Percentiles rank a stretch among this genome's conserved stretches.
phyloP scores from a whole-genome alignment of 495 filamentous ascomycete species.

The Aspergillus mulundensis region DNA sequence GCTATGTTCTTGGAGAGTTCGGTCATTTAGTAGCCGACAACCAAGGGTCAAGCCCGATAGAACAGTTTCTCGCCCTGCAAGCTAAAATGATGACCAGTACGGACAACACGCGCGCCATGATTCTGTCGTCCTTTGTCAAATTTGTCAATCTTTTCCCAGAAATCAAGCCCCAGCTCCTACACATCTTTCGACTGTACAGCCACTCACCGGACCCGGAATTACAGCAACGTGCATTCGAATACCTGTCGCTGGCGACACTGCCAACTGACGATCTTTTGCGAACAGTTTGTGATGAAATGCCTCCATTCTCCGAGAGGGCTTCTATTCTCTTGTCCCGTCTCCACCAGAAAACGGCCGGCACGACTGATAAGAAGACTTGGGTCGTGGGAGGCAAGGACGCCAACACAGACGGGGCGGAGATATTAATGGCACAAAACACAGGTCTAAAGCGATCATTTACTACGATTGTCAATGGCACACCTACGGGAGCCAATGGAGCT shows the following conservation, averaged over 20 bases:
- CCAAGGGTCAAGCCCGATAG: constrained; percentile 88
- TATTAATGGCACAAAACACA: constrained; percentile 75
- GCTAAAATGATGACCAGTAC: constrained; percentile 86
- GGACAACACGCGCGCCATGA: constrained; percentile 84
- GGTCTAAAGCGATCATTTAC: constrained; percentile 83
- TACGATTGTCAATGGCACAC: constrained; percentile 48
- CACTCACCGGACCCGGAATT: constrained; percentile 93
- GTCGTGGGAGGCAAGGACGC: constrained; percentile 92
- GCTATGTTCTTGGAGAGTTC: constrained; percentile 93
- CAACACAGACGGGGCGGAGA: constrained; percentile 74
- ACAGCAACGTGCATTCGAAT: constrained; percentile 96
- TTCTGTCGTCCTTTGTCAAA: constrained; percentile 92
- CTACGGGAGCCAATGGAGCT: constrained; percentile 49
- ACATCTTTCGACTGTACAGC: constrained; percentile 87
- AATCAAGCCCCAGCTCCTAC: constrained; percentile 91
- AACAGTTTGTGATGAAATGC: constrained; percentile 98
- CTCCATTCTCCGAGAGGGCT: constrained; percentile 91
- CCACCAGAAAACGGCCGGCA: constrained; percentile 86
- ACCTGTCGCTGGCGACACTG: constrained; percentile 78
- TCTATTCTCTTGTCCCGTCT: constrained; percentile 88
- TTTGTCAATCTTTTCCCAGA: constrained; percentile 98
- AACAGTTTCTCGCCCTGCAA: constrained; percentile 93
- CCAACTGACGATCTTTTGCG: constrained; percentile 89
- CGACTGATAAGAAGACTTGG: constrained; percentile 93
- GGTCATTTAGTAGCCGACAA: constrained; percentile 97